A percentile compares a stretch with the other conserved stretches of the same genome.
Conservation (phyloP, 495 filamentous ascomycete genomes). For the Haplographium delicatum region DNA sequence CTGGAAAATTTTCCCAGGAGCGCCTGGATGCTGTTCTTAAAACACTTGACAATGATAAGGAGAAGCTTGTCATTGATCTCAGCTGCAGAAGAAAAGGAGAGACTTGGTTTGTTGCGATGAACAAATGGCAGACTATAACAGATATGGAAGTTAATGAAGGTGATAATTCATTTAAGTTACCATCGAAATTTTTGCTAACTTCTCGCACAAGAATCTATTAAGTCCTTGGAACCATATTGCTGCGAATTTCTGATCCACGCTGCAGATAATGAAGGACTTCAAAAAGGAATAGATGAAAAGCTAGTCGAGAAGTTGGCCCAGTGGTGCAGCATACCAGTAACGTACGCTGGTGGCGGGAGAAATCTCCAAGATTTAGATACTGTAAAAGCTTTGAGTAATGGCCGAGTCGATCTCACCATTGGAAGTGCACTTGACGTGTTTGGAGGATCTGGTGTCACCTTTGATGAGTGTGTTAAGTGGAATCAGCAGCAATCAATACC, state of each 20-base stretch:
- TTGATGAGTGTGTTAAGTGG: conserved; percentile 86
- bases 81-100: conserved; percentile 73
- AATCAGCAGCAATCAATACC: conserved; percentile 41
- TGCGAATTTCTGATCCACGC: conserved; percentile 96
- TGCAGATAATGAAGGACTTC: conserved; percentile 96
- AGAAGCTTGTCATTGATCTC: conserved; percentile 88
- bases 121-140: conserved; percentile 96
- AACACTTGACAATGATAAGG: conserved; percentile 64
- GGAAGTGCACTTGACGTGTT: conserved; percentile 96
- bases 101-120: conserved; percentile 91
- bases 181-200: conserved; percentile 1
- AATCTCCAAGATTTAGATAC: conserved; percentile 71
- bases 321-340: conserved; percentile 89
- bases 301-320: conserved; percentile 69
- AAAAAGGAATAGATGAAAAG: conserved; percentile 81
- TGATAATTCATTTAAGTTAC: conserved; percentile 29
- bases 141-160: conserved; percentile 89
- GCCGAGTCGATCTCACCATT: conserved; percentile 89
- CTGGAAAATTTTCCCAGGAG: conserved; percentile 67
- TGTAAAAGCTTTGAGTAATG: conserved; percentile 70
- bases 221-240: conserved; percentile 77
- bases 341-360: conserved; percentile 91
- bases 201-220: conserved; percentile 60
- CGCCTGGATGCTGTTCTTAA: conserved; percentile 66
- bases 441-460: conserved; percentile 77